Percentiles rank a stretch among this genome's conserved stretches.
These are phyloP conservation scores for Boletales sp. DNA, from an alignment of 768 basidiomycete species.

Conservation along the genomic window DNA sequence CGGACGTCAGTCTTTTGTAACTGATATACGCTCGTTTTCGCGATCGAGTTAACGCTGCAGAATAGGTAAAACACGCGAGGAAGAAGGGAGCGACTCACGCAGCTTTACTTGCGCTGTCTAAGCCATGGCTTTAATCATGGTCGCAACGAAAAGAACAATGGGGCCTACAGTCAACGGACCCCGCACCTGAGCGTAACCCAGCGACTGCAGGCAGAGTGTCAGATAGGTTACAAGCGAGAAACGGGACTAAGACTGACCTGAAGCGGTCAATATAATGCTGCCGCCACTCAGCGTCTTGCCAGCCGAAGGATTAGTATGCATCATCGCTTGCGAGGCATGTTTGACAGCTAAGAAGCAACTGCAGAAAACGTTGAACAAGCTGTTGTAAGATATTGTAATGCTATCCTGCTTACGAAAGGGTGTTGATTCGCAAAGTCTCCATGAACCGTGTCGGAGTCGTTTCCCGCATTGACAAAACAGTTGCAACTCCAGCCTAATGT, in stretches of 20 bases:
- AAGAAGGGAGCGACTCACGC: conserved; percentile 52
- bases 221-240: neutral
- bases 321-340: conserved; percentile 81
- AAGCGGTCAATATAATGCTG: conserved; percentile 86
- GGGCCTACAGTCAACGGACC: conserved; percentile 71
- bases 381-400: conserved; percentile 2
- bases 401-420: conserved; percentile 45
- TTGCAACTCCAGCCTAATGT: conserved; percentile 64
- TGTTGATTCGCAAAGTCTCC: conserved; percentile 75
- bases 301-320: conserved; percentile 54
- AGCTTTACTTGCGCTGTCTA: conserved; percentile 91
- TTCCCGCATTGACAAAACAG: conserved; percentile 41
- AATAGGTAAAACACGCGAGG: conserved; percentile 2
- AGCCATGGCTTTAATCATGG: conserved; percentile 14
- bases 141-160: neutral
- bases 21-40: conserved; percentile 77
- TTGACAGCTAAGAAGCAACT: conserved; percentile 92
- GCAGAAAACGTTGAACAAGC: neutral
- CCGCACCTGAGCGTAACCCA: conserved; percentile 79
- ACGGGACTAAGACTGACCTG: conserved; percentile 44
- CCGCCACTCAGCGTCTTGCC: conserved; percentile 72
- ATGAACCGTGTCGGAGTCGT: conserved; percentile 66
- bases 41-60: conserved; percentile 80
- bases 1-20: conserved; percentile 80
- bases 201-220: conserved; percentile 52